Base-by-base conservation (phyloP, 306 rosid species). In the Cicer chorassanicum region DNA sequence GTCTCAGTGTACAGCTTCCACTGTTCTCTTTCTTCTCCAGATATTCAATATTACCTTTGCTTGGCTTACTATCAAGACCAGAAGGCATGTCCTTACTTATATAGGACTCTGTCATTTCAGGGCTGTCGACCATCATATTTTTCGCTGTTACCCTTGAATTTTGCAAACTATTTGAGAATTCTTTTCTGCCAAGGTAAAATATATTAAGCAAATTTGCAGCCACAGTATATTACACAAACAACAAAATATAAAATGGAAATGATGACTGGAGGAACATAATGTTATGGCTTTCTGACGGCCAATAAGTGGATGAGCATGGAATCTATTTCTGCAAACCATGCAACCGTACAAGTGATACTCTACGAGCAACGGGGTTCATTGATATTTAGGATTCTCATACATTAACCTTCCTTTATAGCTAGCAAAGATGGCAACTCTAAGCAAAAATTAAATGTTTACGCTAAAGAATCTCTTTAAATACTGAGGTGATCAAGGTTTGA, bases 141-240 rank as follows among this genome's bases (percentile, higher is more conserved):
- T 63, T 68, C 66, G 76, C 68, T 14, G 43, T 77, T 65, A 64
- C 48, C 74, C 80, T 81, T 62, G 70, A 72, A 69, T 46, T 65
- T 69, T 46, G 86, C 72, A 83, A 78, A 82, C 79, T 63, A 68
- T 65, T 57, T 38, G 87, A 76, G 74, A 49, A 49, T 56, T 68
- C 68, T 74, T 77, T 74, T 83, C 93, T 91, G 78, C 54, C 18
- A 73, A 46, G 14, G 64, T 46, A 36, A 29, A 72, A 80, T 14
- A 65, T 65, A 66, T 68, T 65, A 78, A 55, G 67, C 57, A 64
- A 16, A 43, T 42, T 62, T 63, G 62, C 44, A 44, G 64, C 66
- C 53, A 43, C 79, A 13, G 10, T 51, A 42, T 41, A 55, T 12
- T 53, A 34, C 24, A 51, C 29, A 78, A 51, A 59, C 11, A 68